phyloP scores from a whole-genome alignment of 2,329 filamentous ascomycete species.

The Alternaria triticina region DNA sequence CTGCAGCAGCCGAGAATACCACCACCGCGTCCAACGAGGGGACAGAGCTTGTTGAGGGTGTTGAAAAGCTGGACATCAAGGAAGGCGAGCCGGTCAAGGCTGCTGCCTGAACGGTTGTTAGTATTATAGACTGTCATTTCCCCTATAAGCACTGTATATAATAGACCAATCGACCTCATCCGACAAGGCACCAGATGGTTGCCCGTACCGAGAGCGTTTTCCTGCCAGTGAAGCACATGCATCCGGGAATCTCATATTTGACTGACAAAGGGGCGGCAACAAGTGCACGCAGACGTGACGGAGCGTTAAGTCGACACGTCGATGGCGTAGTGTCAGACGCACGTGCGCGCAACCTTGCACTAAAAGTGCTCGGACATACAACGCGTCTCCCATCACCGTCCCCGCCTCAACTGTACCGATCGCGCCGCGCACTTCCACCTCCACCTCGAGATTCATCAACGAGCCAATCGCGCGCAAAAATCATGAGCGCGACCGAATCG shows the following conservation, averaged over 20 bases:
- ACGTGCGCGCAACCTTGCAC: conserved; percentile 19
- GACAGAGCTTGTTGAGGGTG: conserved; percentile 23
- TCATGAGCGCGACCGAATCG: conserved; percentile 40
- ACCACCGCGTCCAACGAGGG: conserved; percentile 3
- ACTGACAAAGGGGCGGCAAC: background rate
- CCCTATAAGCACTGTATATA: background rate
- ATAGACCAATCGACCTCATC: background rate
- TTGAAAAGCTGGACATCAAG: conserved; percentile 34
- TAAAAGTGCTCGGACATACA: conserved; percentile 19
- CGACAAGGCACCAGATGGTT: background rate
- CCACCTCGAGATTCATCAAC: conserved; percentile 8
- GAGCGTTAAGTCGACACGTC: background rate
- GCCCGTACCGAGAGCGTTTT: background rate
- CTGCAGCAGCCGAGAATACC: background rate
- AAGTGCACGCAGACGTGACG: background rate
- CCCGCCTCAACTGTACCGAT: conserved; percentile 26
- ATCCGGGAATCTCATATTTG: background rate
- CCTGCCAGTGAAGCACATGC: background rate
- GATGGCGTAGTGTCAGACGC: conserved; percentile 10
- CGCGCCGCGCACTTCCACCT: conserved; percentile 14
- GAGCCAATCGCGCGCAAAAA: conserved; percentile 27
- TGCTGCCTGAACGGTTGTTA: conserved; percentile 3
- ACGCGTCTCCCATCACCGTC: conserved; percentile 26
- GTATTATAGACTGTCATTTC: background rate
- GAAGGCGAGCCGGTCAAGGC: conserved; percentile 25